Conservation (phyloP, 1,139 yeast species). For the Geotrichum cucujoidarum region DNA sequence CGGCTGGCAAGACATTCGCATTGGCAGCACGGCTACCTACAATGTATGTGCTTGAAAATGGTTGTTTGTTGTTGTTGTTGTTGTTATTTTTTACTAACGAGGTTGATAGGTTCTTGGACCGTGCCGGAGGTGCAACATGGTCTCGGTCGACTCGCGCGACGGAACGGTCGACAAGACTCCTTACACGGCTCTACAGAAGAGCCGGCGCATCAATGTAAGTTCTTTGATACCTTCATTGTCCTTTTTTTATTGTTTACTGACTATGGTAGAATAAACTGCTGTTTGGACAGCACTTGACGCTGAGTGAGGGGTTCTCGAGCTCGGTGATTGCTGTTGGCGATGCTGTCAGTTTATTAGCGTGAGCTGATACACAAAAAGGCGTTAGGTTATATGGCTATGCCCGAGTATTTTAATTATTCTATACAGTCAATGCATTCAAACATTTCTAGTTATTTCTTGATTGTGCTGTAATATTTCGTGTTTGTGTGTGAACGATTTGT, state of each 20-base stretch:
- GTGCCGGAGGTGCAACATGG: slow-evolving; percentile 44
- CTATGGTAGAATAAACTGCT: slow-evolving; percentile 21
- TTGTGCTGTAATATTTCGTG: too few species aligned
- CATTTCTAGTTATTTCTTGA: too few species aligned
- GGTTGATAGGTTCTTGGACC: slow-evolving; percentile 28
- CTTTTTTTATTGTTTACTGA: slow-evolving; percentile 13
- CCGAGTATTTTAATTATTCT: too few species aligned
- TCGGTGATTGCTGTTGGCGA: slow-evolving; percentile 4
- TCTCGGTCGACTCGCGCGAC: slow-evolving; percentile 37
- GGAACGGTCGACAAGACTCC: slow-evolving; percentile 40
- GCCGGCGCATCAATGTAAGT: slow-evolving; percentile 23
- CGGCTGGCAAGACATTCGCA: slow-evolving; percentile 30
- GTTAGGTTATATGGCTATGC: too few species aligned
- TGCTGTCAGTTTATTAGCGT: not conserved
- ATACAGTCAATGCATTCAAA: too few species aligned
- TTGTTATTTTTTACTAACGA: not conserved
- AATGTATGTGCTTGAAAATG: slow-evolving; percentile 16
- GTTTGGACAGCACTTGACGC: slow-evolving; percentile 27
- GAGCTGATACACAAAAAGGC: too few species aligned
- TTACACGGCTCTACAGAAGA: slow-evolving; percentile 30
- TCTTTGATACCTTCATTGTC: not conserved
- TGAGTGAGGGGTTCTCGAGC: slow-evolving; percentile 11
- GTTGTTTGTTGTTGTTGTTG: slow-evolving; percentile 17
- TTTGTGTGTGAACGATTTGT: too few species aligned
- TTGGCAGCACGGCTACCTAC: slow-evolving; percentile 20